Evolutionary conservation across 2,329 filamentous ascomycete species (phyloP).

Genomic region (Emergomyces pasteurianus): DNA sequence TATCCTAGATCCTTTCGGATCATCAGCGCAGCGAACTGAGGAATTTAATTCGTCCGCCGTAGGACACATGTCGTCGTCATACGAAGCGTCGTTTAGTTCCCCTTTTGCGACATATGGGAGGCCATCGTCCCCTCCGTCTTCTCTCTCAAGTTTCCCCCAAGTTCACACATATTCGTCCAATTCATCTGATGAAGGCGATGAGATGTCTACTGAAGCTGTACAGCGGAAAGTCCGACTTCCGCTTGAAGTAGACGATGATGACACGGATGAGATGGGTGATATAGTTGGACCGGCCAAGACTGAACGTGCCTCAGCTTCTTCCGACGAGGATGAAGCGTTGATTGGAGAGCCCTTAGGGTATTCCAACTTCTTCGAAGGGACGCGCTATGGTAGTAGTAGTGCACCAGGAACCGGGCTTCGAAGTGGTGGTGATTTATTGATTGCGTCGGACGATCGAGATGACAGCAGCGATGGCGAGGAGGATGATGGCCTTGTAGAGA

Average conservation of each 20-base stretch:
- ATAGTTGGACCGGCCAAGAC: conserved; percentile 31
- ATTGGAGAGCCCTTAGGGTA: conserved; percentile 57
- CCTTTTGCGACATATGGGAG: not conserved
- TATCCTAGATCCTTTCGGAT: not conserved
- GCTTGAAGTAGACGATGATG: conserved; percentile 45
- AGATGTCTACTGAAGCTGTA: conserved; percentile 20
- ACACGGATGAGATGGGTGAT: conserved; percentile 40
- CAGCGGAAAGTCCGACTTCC: conserved; percentile 38
- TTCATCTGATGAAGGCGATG: conserved; percentile 28
- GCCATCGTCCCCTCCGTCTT: conserved; percentile 23
- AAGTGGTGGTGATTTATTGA: conserved; percentile 12
- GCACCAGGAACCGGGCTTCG: conserved; percentile 8
- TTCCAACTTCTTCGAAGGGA: conserved; percentile 48
- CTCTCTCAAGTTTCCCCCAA: conserved; percentile 28
- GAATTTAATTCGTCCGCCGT: not conserved
- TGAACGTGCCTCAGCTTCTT: conserved; percentile 32
- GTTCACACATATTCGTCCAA: conserved; percentile 28
- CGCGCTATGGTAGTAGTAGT: conserved; percentile 1
- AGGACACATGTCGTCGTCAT: not conserved
- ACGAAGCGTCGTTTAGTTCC: not conserved
- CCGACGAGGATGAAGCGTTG: conserved; percentile 41
- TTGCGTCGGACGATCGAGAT: conserved; percentile 24
- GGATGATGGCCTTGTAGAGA: conserved; percentile 35
- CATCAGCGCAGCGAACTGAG: not conserved
- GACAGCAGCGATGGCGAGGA: conserved; percentile 32